These are phyloP conservation scores for Apiospora malaysiana DNA, from an alignment of 2,329 filamentous ascomycete genomes.

Conservation along the genomic window DNA sequence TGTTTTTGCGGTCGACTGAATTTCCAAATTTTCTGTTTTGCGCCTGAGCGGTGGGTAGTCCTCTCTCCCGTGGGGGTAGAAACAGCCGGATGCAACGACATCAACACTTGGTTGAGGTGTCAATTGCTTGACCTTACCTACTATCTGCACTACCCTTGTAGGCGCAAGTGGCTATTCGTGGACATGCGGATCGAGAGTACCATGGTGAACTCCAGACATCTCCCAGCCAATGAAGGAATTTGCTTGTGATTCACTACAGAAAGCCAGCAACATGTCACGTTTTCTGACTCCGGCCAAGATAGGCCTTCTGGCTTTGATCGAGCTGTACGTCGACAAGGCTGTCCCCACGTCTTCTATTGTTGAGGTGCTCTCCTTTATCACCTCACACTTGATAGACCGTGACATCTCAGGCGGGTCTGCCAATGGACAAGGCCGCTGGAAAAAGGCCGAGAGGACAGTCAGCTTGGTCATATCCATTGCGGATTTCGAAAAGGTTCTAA, in stretches of 20 bases:
- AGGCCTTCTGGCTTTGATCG: conserved; percentile 78
- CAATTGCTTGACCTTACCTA: neutral
- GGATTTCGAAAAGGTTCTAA: conserved; percentile 65
- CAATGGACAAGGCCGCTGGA: conserved; percentile 48
- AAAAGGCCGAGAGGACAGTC: conserved; percentile 55
- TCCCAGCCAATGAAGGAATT: neutral
- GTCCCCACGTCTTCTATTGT: conserved; percentile 75
- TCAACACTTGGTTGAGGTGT: too few relatives aligned
- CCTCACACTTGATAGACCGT: conserved; percentile 68
- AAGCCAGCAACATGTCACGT: conserved; percentile 64
- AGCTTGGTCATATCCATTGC: conserved; percentile 60
- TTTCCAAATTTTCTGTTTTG: neutral
- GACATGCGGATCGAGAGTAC: neutral
- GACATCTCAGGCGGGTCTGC: conserved; percentile 42
- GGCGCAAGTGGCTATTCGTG: conserved; percentile 3
- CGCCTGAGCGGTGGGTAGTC: neutral
- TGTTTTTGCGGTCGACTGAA: neutral
- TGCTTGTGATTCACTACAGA: neutral
- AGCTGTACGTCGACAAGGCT: conserved; percentile 77
- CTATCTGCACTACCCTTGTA: conserved; percentile 2
- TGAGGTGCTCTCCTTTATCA: conserved; percentile 78
- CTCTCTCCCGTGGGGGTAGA: neutral
- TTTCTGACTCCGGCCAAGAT: conserved; percentile 91
- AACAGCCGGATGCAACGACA: neutral
- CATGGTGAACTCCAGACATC: neutral